Base-by-base conservation (phyloP, 75 land plant genomes). In the Sequoia sempervirens region DNA sequence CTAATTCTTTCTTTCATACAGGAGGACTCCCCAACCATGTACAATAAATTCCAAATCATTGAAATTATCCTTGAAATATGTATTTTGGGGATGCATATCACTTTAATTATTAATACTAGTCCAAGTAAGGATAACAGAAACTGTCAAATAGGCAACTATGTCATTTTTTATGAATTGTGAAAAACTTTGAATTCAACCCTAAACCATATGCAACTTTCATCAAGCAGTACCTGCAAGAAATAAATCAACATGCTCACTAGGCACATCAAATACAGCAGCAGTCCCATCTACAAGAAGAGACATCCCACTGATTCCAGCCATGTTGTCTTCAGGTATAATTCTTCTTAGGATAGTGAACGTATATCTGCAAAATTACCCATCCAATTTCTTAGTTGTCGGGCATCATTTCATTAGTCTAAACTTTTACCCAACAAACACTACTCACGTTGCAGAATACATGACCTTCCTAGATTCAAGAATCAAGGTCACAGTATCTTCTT, bases 201-300 rank as follows among this genome's bases (percentile, higher is more conserved):
- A n/a, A 26, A 61, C 7, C 5, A 61, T 4, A 61, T 61, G n/a
- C n/a, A 20, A 5, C 56, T 12, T 30, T 80, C 26, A 38, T 43
- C 82, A 46, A 30, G 30, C 80, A 36, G n/a, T 90, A 95, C 99
- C 97, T 83, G 90, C 85, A 72, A 90, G 86, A 84, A 93, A 94
- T 3, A 73, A 30, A 54, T 94, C 88, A 75, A 92, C 88, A 45
- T 90, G 91, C 52, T 82, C 92, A 75, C 88, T 68, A 2, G 95
- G 89, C 52, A 93, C 97, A 91, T 97, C 98, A 90, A 97, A 95
- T 12, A 97, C 96, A 1, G 96, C 96, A 81, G 96, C 94, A 80
- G 47, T 91, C 53, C 94, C 98, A 88, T 96, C 98, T 75, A 88
- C 91, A 8, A 96, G 96, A 7, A 97, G 86, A 54, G 93, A 83